Base-by-base conservation (phyloP, 1,284 basidiomycete genomes). In the Ganoderma boninense region DNA sequence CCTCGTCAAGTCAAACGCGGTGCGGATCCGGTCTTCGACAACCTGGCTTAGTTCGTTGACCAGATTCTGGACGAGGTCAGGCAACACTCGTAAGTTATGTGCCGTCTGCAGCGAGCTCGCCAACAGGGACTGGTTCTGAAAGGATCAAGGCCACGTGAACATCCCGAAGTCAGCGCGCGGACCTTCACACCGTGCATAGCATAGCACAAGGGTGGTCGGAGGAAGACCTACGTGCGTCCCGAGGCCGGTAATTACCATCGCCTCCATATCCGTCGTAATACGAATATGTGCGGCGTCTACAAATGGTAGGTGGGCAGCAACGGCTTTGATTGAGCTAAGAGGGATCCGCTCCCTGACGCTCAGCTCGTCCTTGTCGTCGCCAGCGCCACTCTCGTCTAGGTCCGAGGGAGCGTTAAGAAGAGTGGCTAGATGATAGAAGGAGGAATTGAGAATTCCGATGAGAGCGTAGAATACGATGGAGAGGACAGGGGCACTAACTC, bases 81-180 rank as follows among this genome's bases (percentile, higher is more conserved):
- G 94, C 3, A 99, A 85, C 8, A 95, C 90, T 32, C 93, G 87
- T 8, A 99, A 88, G 79, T 98, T 98, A 82, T 96, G 94, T 2
- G 97, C 96, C 0, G 96, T 98, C 85, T 99, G 97, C 10, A 99
- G 87, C 0, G 96, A 95, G 2, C 95, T 95, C 0, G 95, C 95
- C 0, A 99, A 87, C 32, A 97, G 83, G 1, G 95, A 90, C 81
- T 95, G 95, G 76, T 98, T 94, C 95, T 97, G 52, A 13, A 35
- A n/a, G 14, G 23, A 10, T 11, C 18, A 23, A 62, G 11, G 49
- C 23, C 8, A 57, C 5, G 32, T 1, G 16, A 18, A 29, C 44
- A 40, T n/a, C 18, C 8, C 4, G 26, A 14, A 35, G 61, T 40
- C 35, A 69, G 64, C 40, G 29, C 7, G 42, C 26, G n/a, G 11